Evolutionary conservation across 2,329 filamentous ascomycete genomes (phyloP).

Genomic region (Tolypocladium capitatum): DNA sequence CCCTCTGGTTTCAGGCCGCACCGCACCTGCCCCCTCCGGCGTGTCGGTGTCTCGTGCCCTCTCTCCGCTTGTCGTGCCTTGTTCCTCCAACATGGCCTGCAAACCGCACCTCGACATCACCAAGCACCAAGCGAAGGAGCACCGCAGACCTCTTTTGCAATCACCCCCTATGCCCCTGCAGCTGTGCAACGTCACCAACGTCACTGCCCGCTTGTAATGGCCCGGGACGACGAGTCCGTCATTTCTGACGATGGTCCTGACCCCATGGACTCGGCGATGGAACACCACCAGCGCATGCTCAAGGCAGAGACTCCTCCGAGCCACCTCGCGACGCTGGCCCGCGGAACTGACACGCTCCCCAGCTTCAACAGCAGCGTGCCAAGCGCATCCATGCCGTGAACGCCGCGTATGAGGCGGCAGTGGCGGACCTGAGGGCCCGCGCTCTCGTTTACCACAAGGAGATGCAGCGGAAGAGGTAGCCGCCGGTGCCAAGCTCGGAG

Average conservation of each 20-base stretch:
- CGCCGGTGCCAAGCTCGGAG: not conserved
- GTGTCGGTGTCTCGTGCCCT: not conserved
- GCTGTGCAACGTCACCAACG: not conserved
- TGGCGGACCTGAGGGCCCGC: constrained; percentile 12
- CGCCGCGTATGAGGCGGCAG: constrained; percentile 9
- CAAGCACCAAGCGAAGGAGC: not conserved
- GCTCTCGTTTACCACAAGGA: constrained; percentile 10
- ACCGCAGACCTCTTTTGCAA: not conserved
- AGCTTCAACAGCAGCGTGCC: constrained; percentile 19
- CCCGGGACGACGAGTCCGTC: not conserved
- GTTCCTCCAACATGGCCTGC: not conserved
- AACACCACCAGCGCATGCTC: constrained; percentile 1
- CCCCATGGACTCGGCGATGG: not conserved
- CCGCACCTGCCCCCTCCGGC: not conserved
- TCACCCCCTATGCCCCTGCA: not conserved
- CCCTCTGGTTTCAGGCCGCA: not conserved
- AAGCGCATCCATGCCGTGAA: constrained; percentile 11
- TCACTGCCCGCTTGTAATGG: not conserved
- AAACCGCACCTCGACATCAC: too few species aligned
- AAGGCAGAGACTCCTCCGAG: not conserved
- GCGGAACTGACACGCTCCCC: not conserved
- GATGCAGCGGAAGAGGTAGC: constrained; percentile 4
- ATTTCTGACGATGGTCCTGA: not conserved
- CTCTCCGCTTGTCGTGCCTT: not conserved
- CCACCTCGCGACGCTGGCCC: not conserved